Evolutionary conservation across 805 yeast genomes (phyloP).

Genomic region (Nakazawaea siamensis): DNA sequence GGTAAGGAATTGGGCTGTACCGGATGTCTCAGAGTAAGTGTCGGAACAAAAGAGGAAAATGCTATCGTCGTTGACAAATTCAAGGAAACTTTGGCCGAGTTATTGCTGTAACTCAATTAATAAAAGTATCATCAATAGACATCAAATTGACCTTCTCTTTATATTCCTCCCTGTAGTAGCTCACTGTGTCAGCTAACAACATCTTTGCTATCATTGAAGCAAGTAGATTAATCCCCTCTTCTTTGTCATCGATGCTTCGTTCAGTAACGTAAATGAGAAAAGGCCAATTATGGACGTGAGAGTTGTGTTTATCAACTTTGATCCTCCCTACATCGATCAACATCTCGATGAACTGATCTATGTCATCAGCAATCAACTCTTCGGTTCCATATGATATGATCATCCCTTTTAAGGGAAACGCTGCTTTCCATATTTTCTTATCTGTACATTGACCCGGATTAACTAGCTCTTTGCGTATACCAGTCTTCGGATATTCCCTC

Average conservation of each 20-base stretch:
- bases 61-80: constrained; percentile 44
- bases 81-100: constrained; percentile 5
- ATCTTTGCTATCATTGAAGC: constrained; percentile 34
- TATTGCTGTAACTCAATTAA: no score
- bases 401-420: constrained; percentile 33
- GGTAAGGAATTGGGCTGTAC: constrained; percentile 85
- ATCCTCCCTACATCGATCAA: constrained; percentile 22
- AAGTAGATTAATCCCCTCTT: constrained; percentile 29
- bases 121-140: no score
- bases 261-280: constrained; percentile 31
- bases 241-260: constrained; percentile 32
- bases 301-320: constrained; percentile 23
- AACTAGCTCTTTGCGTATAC: constrained; percentile 20
- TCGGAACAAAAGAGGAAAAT: constrained; percentile 82
- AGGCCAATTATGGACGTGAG: constrained; percentile 42
- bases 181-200: constrained; percentile 30
- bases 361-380: constrained; percentile 30
- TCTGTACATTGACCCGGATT: constrained; percentile 25
- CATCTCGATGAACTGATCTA: constrained; percentile 21
- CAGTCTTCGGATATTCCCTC: no score
- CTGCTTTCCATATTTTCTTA: constrained; percentile 27
- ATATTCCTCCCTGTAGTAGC: constrained; percentile 17
- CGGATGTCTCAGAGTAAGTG: constrained; percentile 81
- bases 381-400: constrained; percentile 34
- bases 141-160: constrained; percentile 11